These are phyloP conservation scores for Neurospora sp. DNA, from an alignment of 2,329 filamentous ascomycete genomes.

Conservation along the genomic window DNA sequence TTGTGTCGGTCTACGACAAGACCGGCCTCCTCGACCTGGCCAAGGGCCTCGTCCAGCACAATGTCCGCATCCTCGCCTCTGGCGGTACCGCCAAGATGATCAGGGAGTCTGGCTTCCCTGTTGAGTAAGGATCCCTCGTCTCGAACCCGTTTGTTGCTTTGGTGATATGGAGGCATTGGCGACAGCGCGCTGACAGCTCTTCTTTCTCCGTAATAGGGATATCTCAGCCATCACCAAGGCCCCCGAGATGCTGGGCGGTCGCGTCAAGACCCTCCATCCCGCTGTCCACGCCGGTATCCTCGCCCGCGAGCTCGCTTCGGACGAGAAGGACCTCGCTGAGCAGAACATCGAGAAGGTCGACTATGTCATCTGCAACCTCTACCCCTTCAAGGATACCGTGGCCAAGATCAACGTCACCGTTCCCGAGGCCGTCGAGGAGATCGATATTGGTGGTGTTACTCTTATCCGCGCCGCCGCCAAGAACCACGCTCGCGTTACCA, in stretches of 20 bases:
- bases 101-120: conserved; percentile 86
- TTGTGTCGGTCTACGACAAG: conserved; percentile 98
- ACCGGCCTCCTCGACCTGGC: conserved; percentile 87
- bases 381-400: conserved; percentile 98
- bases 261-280: conserved; percentile 86
- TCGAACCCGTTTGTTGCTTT: not conserved
- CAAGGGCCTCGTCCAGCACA: conserved; percentile 78
- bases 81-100: conserved; percentile 96
- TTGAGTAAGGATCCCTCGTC: conserved; percentile 57
- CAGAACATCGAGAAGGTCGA: conserved; percentile 94
- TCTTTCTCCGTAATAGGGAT: conserved; percentile 48
- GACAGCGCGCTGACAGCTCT: conserved; percentile 5
- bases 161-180: not conserved
- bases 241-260: conserved; percentile 88
- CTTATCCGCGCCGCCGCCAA: conserved; percentile 94
- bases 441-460: conserved; percentile 96
- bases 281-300: conserved; percentile 87
- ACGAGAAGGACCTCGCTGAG: conserved; percentile 92
- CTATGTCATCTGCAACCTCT: conserved; percentile 96
- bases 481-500: conserved; percentile 93
- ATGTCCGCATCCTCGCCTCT: conserved; percentile 87
- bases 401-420: conserved; percentile 96
- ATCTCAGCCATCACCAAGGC: conserved; percentile 95
- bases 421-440: conserved; percentile 93
- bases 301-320: conserved; percentile 84